These are phyloP conservation scores for Boletellus emodensis DNA, from an alignment of 768 basidiomycete genomes.

Conservation along the genomic window DNA sequence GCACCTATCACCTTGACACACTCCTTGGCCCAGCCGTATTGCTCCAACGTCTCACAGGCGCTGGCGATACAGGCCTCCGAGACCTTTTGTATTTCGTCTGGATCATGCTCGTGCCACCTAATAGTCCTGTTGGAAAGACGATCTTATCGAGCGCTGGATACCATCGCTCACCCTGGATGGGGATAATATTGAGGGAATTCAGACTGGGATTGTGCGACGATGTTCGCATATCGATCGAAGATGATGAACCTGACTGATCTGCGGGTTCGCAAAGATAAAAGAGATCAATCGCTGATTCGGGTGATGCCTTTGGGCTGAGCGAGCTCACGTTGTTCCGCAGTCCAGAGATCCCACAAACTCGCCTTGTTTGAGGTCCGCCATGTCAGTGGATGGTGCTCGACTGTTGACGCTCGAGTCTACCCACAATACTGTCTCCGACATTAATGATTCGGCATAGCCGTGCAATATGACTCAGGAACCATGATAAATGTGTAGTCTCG, in stretches of 20 bases:
- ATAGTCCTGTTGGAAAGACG: background rate
- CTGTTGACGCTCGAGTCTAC: too few relatives aligned
- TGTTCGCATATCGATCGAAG: slow-evolving; percentile 83
- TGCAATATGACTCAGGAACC: too few relatives aligned
- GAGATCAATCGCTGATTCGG: background rate
- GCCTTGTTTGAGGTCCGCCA: slow-evolving; percentile 49
- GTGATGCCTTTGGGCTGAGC: background rate
- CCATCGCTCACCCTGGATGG: slow-evolving; percentile 61
- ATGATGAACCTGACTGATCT: slow-evolving; percentile 91
- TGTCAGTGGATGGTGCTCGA: slow-evolving; percentile 6
- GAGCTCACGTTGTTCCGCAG: slow-evolving; percentile 87
- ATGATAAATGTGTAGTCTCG: too few relatives aligned
- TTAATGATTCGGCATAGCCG: too few relatives aligned
- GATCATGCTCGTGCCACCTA: slow-evolving; percentile 96
- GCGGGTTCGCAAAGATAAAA: slow-evolving; percentile 2
- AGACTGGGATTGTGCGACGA: slow-evolving; percentile 82
- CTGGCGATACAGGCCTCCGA: slow-evolving; percentile 73
- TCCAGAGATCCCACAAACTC: slow-evolving; percentile 92
- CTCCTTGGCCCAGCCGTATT: slow-evolving; percentile 68
- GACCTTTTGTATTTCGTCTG: slow-evolving; percentile 71
- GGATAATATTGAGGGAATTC: slow-evolving; percentile 96
- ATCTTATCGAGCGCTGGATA: background rate
- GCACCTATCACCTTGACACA: slow-evolving; percentile 90
- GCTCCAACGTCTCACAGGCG: slow-evolving; percentile 67
- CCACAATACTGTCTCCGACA: too few relatives aligned